A percentile compares a stretch with the other conserved stretches of the same genome.
Evolutionary conservation across 495 filamentous ascomycete species (phyloP).

Genomic region (Aspergillus carlsbadensis): DNA sequence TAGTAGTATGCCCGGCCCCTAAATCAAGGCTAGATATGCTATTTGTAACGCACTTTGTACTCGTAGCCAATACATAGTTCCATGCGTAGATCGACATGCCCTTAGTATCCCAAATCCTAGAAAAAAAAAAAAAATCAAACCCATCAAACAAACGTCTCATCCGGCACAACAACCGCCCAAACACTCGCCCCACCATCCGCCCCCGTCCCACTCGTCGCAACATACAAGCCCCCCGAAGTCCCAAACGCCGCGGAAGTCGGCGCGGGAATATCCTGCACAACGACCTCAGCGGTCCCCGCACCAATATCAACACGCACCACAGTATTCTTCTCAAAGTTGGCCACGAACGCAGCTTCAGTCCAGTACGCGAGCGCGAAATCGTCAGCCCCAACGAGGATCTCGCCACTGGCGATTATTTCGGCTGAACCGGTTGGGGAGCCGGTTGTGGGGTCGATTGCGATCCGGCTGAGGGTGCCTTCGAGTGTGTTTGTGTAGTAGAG

Average conservation of each 20-base stretch:
- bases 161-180: slow-evolving; percentile 1
- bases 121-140: too few species aligned
- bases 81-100: too few species aligned
- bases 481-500: slow-evolving; percentile 1
- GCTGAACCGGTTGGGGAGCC: background rate
- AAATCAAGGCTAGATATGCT: too few species aligned
- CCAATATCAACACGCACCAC: background rate
- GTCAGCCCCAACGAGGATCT: background rate
- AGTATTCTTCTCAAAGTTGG: background rate
- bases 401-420: background rate
- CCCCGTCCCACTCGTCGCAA: background rate
- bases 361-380: background rate
- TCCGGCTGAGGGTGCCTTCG: background rate
- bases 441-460: slow-evolving; percentile 1
- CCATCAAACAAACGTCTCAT: background rate
- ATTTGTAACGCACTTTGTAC: too few species aligned
- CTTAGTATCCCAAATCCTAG: too few species aligned
- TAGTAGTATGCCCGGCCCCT: too few species aligned
- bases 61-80: too few species aligned
- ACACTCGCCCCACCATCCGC: background rate
- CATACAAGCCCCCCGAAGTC: background rate
- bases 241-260: slow-evolving; percentile 1
- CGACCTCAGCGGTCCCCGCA: background rate
- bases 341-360: slow-evolving; percentile 2
- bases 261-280: background rate